A percentile compares a stretch with the other conserved stretches of the same genome.
Evolutionary conservation across 1,284 basidiomycete species (phyloP).

Genomic region (Serendipita sp.): DNA sequence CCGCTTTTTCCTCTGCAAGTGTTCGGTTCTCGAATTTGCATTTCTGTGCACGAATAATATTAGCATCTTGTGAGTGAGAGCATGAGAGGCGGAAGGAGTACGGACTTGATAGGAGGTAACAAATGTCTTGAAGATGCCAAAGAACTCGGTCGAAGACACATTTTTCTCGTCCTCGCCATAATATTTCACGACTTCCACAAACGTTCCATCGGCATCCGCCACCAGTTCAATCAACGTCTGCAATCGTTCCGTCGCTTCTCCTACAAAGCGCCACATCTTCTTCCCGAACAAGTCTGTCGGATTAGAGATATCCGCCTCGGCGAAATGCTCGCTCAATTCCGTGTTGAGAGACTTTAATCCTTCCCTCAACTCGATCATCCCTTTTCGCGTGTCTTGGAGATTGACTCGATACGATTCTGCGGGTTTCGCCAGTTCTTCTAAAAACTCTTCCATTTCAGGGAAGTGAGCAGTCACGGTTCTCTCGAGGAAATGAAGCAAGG

Average conservation of each 20-base stretch:
- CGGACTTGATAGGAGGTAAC: slow-evolving; percentile 78
- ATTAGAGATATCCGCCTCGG: slow-evolving; percentile 41
- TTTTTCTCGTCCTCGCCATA: slow-evolving; percentile 86
- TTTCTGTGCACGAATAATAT: slow-evolving; percentile 42
- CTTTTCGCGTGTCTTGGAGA: slow-evolving; percentile 62
- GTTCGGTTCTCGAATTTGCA: slow-evolving; percentile 66
- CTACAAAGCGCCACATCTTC: slow-evolving; percentile 81
- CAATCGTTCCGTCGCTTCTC: slow-evolving; percentile 56
- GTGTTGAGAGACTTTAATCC: slow-evolving; percentile 64
- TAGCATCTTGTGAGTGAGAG: slow-evolving; percentile 5
- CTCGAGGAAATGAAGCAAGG: slow-evolving; percentile 89
- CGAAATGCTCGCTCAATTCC: slow-evolving; percentile 68
- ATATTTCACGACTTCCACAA: slow-evolving; percentile 71
- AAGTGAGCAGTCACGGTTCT: slow-evolving; percentile 81
- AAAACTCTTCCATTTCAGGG: slow-evolving; percentile 73
- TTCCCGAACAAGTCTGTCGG: slow-evolving; percentile 61
- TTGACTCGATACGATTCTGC: slow-evolving; percentile 88
- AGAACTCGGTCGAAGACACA: slow-evolving; percentile 76
- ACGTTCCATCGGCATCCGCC: slow-evolving; percentile 65
- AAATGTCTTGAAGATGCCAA: slow-evolving; percentile 89
- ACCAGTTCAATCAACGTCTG: slow-evolving; percentile 77
- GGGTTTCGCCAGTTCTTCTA: slow-evolving; percentile 80
- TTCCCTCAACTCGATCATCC: slow-evolving; percentile 56
- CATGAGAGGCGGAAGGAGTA: slow-evolving; percentile 8
- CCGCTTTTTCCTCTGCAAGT: slow-evolving; percentile 48